Evolutionary conservation across 1,284 basidiomycete species (phyloP), one percentile per base, ranked within the genome.

Genomic region (Phylloporus sp.): DNA sequence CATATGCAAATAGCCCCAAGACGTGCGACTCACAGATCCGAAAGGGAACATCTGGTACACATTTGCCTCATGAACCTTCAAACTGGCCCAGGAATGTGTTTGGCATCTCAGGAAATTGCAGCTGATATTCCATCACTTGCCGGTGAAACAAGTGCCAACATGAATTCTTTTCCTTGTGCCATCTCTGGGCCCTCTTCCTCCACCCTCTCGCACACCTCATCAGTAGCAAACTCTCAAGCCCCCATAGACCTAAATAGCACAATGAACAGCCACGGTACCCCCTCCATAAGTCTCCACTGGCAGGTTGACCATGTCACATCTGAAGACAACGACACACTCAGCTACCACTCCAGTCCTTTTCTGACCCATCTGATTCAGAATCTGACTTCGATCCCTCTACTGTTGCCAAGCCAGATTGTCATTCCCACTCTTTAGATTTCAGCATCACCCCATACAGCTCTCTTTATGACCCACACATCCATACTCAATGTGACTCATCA

Each of bases 21-120:
- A n/a, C n/a, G n/a, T n/a, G n/a, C n/a, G n/a, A n/a, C 22, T 10
- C 24, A n/a, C n/a, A 88, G 87, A 79, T 82, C 63, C 82, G 86
- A 26, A 86, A 84, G 69, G 87, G 87, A 13, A 81, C 79, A 17
- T 83, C 86, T 12, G 87, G 87, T n/a, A 87, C 87, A 20, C 77
- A 79, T 4, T 75, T 89, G 26, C 87, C 87, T 0, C 81, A 82
- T 60, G 87, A 89, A 64, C 87, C 87, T 51, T 89, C 87, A 87
- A 78, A 86, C 47, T n/a, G n/a, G n/a, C n/a, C n/a, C n/a, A n/a
- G n/a, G n/a, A n/a, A n/a, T n/a, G n/a, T n/a, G n/a, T n/a, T n/a
- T n/a, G n/a, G n/a, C n/a, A n/a, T n/a, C n/a, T n/a, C n/a, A n/a
- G n/a, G n/a, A n/a, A n/a, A n/a, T n/a, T n/a, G n/a, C n/a, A n/a